Evolutionary conservation across 148 eudicot genomes (phyloP), one percentile per base, ranked within the genome.

Genomic region (Chenopodium formosanum): DNA sequence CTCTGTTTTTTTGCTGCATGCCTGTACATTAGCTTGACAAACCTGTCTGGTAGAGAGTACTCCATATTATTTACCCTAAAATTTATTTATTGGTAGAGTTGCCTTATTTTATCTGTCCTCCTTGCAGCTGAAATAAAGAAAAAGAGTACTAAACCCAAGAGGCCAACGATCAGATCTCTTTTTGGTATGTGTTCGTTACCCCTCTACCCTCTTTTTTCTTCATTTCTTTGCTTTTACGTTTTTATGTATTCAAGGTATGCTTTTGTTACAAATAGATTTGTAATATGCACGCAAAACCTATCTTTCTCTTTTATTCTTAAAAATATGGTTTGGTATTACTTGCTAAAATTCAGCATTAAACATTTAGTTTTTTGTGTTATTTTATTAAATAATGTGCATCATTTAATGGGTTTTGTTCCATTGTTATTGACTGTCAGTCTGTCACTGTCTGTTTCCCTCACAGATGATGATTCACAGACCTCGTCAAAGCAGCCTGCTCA

Each of bases 81-180:
- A 4, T 40, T 32, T 40, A 40, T 13, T 37, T 20, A 48, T 70
- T 8, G 31, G 10, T 19, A 25, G 37, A 48, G 19, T 56, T 37
- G 2, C 47, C 29, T 71, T 81, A 48, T 84, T 66, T 40, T 22
- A 22, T 53, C n/a, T 53, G 34, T 78, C 31, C 56, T 68, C 62
- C 78, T 82, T 89, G 80, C 94, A 95, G 98, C 94, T 85, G 92
- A 95, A 88, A 83, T 95, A 82, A 95, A 90, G 93, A 95, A 93
- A 88, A 95, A 93, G 91, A 91, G 86, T 85, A 88, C 86, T 84
- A 95, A 95, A 84, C 82, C 94, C 68, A 95, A 93, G 89, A 89
- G 97, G 83, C 98, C 98, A 20, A 95, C 98, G 17, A 94, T 95
- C 85, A 94, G 92, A 86, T 87, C 98, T 70, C 98, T 95, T 70